Evolutionary conservation across 2,329 filamentous ascomycete species (phyloP), one percentile per base, ranked within the genome.

Genomic region (Pestalotiopsis sp.): DNA sequence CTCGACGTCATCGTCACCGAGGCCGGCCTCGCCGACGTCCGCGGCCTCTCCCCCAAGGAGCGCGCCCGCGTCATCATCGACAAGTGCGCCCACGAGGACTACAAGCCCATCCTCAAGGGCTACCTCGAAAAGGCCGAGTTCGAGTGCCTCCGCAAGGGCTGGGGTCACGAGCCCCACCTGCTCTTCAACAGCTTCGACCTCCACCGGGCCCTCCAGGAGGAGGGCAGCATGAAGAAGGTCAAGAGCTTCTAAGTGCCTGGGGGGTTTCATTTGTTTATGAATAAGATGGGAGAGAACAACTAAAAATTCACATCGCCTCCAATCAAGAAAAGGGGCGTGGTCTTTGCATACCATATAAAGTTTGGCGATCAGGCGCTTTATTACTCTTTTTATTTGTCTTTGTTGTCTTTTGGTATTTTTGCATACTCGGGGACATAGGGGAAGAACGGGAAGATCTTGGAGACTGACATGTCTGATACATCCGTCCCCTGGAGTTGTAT

Each of bases 101-200:
- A 97, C 84, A 86, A 88, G 78, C 92, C 93, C 7, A 96, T 97
- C 75, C 85, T 97, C 63, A 85, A 87, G 78, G 92, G 93, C 76
- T 97, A 97, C 84, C 91, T 95, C 72, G 90, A 95, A 73, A 92
- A 92, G 80, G 94, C 94, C 49, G 94, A 97, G 83, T 93, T 87
- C 76, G 93, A 97, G 83, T 96, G 93, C 79, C 81, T 97, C 80
- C 88, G 86, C 80, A 95, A 94, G 87, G 94, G 93, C 23, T 93
- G 91, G 93, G 93, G 93, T 23, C 94, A 97, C 81, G 92, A 97
- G 86, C 94, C 94, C 31, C 94, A 97, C 80, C 82, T 97, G 78
- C 84, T 97, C 71, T 97, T 91, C 87, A 92, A 97, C 82, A 86
- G 87, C 61, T 97, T 97, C 79, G 93, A 97, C 80, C 93, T 97